Evolutionary conservation across 2,329 filamentous ascomycete genomes (phyloP).

Genomic region (Trichoderma harzianum): DNA sequence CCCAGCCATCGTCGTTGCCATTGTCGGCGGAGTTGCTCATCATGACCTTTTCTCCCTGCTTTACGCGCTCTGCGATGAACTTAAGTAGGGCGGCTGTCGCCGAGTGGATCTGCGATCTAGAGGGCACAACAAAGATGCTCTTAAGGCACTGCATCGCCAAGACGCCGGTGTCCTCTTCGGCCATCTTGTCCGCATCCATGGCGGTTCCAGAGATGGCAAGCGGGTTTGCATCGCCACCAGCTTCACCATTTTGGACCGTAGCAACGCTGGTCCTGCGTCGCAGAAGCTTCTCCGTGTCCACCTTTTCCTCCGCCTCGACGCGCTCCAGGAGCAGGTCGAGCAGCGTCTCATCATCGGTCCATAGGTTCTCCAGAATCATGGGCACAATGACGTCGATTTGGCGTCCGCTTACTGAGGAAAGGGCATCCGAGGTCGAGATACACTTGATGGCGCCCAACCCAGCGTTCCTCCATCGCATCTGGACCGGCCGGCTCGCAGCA

Average conservation of each 20-base stretch:
- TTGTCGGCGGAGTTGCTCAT: conserved; percentile 43
- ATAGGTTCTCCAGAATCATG: conserved; percentile 81
- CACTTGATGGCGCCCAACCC: conserved; percentile 77
- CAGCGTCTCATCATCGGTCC: conserved; percentile 68
- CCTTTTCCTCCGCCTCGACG: conserved; percentile 64
- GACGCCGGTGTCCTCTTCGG: conserved; percentile 83
- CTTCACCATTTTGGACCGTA: conserved; percentile 66
- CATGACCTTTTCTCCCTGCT: conserved; percentile 45
- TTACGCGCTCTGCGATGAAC: conserved; percentile 65
- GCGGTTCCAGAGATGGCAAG: conserved; percentile 76
- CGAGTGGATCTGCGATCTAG: conserved; percentile 73
- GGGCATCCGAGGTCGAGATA: conserved; percentile 73
- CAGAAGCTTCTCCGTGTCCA: conserved; percentile 60
- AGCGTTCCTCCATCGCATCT: conserved; percentile 72
- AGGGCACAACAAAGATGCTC: conserved; percentile 79
- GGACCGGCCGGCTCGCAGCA: conserved; percentile 65
- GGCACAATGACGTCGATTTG: conserved; percentile 79
- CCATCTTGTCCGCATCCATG: conserved; percentile 82
- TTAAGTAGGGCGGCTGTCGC: conserved; percentile 71
- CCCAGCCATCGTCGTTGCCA: conserved; percentile 62
- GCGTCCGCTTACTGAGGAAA: conserved; percentile 70
- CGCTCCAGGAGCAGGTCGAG: conserved; percentile 66
- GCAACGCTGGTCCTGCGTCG: conserved; percentile 74
- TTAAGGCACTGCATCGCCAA: conserved; percentile 83
- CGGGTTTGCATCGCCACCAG: conserved; percentile 60